Evolutionary conservation across 345 rosid genomes (phyloP), one percentile per base, ranked within the genome.

Genomic region (Eucalyptus guilfoylei): DNA sequence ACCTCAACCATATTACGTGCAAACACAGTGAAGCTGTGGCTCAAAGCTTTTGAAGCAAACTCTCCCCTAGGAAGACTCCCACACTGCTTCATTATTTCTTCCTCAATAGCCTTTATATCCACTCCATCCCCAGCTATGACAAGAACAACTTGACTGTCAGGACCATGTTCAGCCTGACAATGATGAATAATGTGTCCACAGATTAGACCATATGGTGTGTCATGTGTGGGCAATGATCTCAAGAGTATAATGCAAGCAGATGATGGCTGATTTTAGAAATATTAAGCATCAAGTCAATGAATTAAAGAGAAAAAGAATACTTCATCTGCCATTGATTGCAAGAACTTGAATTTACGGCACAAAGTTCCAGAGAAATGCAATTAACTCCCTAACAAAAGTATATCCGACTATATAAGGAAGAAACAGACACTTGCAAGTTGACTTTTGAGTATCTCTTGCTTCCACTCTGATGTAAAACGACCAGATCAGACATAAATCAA

Each of bases 101-200:
- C 97, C 92, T 97, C 98, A 28, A 93, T 96, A 80, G 97, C 93
- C 88, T 93, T 93, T 89, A 96, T 34, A 93, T 96, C 91, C 69
- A 96, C 95, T 89, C 94, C 95, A 40, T 95, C 95, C n/a, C 99
- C 99, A 67, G 92, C 94, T 90, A 95, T 92, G 87, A 96, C 99
- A 89, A 96, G 98, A 90, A 97, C 98, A 91, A 96, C 98, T 91
- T 96, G 99, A 91, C 99, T 96, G 92, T 97, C 99, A 83, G 99
- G 99, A 86, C 99, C 99, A 91, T 96, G 99, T 92, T 98, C 99
- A 58, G 98, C 99, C 99, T 96, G 94, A 88, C 90, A 91, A 47
- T 72, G 9, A 45, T 86, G 89, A 89, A 67, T 32, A 37, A 67
- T 67, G 80, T 67, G 80, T 32, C 80, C 2, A 64, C 72, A n/a